A percentile compares a stretch with the other conserved stretches of the same genome.
Conservation (phyloP, 805 yeast genomes). For the Pichia manshurica region DNA sequence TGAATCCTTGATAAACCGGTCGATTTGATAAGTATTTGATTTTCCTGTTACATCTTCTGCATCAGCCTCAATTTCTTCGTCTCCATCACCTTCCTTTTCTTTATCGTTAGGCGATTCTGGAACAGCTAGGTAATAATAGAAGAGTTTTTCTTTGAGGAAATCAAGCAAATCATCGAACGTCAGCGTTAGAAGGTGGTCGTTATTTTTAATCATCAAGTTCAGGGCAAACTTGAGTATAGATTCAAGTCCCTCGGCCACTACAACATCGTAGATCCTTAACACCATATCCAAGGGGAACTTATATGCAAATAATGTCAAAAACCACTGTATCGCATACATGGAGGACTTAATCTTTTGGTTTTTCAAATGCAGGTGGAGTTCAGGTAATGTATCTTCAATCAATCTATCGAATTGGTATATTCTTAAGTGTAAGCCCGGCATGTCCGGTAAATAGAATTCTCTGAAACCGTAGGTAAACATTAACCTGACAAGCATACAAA, state of each 20-base stretch:
- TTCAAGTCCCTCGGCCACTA: constrained; percentile 88
- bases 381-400: constrained; percentile 71
- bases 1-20: constrained; percentile 73
- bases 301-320: constrained; percentile 89
- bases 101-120: constrained; percentile 7
- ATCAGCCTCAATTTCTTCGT: constrained; percentile 8
- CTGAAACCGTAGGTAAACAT: constrained; percentile 85
- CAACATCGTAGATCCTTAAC: constrained; percentile 77
- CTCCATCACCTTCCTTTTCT: not conserved
- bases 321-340: constrained; percentile 99
- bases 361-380: constrained; percentile 64
- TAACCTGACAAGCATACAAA: constrained; percentile 69
- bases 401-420: constrained; percentile 88
- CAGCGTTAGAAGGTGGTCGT: constrained; percentile 49
- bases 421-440: constrained; percentile 86
- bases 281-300: constrained; percentile 90
- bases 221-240: constrained; percentile 79
- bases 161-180: constrained; percentile 73
- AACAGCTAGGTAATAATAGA: constrained; percentile 49
- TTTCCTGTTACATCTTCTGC: constrained; percentile 19
- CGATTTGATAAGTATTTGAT: constrained; percentile 48
- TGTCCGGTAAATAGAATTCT: constrained; percentile 73
- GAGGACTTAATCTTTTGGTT: constrained; percentile 87
- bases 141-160: constrained; percentile 73
- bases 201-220: constrained; percentile 69